Evolutionary conservation across 2,329 filamentous ascomycete species (phyloP), one percentile per base, ranked within the genome.

Genomic region (Fusarium nisikadoi): DNA sequence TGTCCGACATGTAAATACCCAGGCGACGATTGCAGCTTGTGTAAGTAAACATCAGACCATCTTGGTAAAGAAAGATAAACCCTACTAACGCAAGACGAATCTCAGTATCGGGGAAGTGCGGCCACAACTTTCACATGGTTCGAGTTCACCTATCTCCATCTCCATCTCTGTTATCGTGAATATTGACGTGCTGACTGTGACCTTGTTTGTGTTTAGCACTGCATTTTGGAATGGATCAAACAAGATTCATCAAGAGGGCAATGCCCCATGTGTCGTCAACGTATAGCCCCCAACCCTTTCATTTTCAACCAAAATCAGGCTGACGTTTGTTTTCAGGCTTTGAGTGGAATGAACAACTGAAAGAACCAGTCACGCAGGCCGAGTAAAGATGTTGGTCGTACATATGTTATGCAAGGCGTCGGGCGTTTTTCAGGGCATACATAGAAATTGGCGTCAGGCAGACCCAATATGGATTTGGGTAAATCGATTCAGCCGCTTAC

Each of bases 1-100:
- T 99, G 96, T 85, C 95, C 96, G 50, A 97, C 94, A 61, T 99
- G 96, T 90, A 97, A 97, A 87, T 98, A 94, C 80, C 96, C 96
- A 19, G 96, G 96, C 64, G 96, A 99, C 78, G 95, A 98, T 80
- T 99, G 96, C 83, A 93, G 93, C 65, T 87, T 99, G 66, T 87
- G 95, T 98, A 84, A 81, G 92, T 85, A 36, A 68, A 58, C 50
- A 70, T 64, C 53, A 72, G 63, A 45, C 67, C 70, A 70, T 73
- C 13, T 68, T 62, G 20, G 23, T 27, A 27, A 39, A 42, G 42
- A 35, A 39, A 42, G 42, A 35, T 58, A 27, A 50, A 56, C 55
- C 27, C 36, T 71, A 62, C 75, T 77, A 65, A 76, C 61, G 17
- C 35, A 66, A 38, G n/a, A 52, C 57, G 42, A 39, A 54, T 55